Evolutionary conservation across 805 yeast species (phyloP), one percentile per base, ranked within the genome.

Genomic region (Nakazawaea pomicola): DNA sequence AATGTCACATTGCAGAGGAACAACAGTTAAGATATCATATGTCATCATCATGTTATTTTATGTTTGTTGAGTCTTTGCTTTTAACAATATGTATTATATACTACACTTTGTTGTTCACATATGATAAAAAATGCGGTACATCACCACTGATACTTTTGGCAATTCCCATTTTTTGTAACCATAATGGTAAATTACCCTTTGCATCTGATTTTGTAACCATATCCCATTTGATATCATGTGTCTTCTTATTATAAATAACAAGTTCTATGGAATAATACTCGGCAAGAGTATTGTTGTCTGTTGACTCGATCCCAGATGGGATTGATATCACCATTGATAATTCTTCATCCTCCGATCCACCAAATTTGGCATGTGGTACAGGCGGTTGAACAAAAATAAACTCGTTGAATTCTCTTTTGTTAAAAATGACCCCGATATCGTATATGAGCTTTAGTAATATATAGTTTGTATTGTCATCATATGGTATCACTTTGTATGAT

Each of bases 171-270:
- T 62, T 62, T 43, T 67, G 72, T 12, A 67, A 20, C 60, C 64
- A 64, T 37, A 59, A 55, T 6, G 71, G 71, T 5, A 67, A 60
- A 35, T 55, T 53, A 1, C 72, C 72, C 29, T 68, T 67, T 17
- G 67, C 63, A 46, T 67, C 67, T 41, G 65, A 58, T 6, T 56
- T 44, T 1, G 70, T 64, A 20, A 60, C 55, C 70, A 66, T 67
- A 4, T 44, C 46, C 72, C 72, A 67, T 23, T 50, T 55, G 6
- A 55, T 36, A 12, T 40, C 20, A 7, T 34, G 41, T 1, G 48
- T 45, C 7, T 32, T 25, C 29, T 33, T 40, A 38, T 55, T 46
- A 43, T 54, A 58, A 29, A 47, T 46, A 28, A 65, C 44, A 11
- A 56, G 43, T 46, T 66, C 72, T 8, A 66, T 59, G 15, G 67